phyloP scores from a whole-genome alignment of 1,139 yeast genomes.

The Taphrina betulina region DNA sequence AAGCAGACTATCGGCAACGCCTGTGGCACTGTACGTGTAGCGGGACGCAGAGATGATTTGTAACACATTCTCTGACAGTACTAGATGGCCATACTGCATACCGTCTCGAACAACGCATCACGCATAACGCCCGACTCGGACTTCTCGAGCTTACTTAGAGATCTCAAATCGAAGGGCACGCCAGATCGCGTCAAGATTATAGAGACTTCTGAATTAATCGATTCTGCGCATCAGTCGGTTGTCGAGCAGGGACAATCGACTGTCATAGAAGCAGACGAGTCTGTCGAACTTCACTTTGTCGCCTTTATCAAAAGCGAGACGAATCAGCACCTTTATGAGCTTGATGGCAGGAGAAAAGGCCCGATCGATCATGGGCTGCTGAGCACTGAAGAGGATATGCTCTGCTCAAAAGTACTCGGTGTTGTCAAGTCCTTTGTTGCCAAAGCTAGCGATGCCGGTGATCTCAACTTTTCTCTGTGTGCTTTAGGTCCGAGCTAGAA shows the following conservation, averaged over 20 bases:
- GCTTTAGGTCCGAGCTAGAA: conserved; percentile 42
- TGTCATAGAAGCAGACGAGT: conserved; percentile 69
- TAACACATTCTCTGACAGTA: not conserved
- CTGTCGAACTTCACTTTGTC: conserved; percentile 74
- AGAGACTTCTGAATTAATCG: conserved; percentile 51
- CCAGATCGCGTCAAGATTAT: conserved; percentile 52
- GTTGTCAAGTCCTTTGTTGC: conserved; percentile 68
- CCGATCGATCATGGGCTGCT: conserved; percentile 64
- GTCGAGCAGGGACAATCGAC: conserved; percentile 74
- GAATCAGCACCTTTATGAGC: conserved; percentile 59
- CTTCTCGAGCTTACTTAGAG: conserved; percentile 43
- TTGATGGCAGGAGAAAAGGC: conserved; percentile 85
- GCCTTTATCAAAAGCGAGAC: conserved; percentile 59
- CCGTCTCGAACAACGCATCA: conserved; percentile 61
- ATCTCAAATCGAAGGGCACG: conserved; percentile 42
- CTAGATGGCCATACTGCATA: conserved; percentile 72
- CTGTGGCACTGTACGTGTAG: conserved; percentile 70
- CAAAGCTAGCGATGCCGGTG: conserved; percentile 41
- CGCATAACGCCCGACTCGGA: conserved; percentile 42
- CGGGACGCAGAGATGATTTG: too few species aligned
- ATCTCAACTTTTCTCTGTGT: conserved; percentile 44
- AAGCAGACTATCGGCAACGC: conserved; percentile 84
- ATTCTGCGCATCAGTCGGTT: conserved; percentile 56
- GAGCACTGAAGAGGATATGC: conserved; percentile 52
- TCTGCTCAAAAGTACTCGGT: conserved; percentile 52